Evolutionary conservation across 202 grass and related monocot genomes (phyloP).

Genomic region (Schoenoplectus tabernaemontani): DNA sequence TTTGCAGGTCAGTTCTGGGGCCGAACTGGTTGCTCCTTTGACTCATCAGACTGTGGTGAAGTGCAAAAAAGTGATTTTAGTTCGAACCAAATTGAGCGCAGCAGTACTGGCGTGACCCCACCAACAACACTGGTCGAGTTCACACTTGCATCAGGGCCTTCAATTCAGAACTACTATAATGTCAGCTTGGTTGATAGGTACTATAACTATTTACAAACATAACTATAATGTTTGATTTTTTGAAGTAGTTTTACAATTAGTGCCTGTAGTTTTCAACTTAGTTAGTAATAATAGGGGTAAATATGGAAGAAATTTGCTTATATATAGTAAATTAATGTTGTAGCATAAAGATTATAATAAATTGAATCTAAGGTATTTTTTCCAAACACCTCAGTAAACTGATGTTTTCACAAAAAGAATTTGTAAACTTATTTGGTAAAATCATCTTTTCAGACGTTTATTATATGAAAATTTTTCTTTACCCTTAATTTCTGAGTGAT

Average conservation of each 20-base stretch:
- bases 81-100: constrained; percentile 57
- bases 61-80: constrained; percentile 82
- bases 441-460: background rate
- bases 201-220: background rate
- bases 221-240: background rate
- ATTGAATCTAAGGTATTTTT: background rate
- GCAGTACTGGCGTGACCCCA: constrained; percentile 36
- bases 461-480: background rate
- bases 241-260: background rate
- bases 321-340: no score
- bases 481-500: background rate
- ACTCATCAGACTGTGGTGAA: constrained; percentile 21
- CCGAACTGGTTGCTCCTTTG: constrained; percentile 67
- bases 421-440: background rate
- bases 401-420: background rate
- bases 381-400: background rate
- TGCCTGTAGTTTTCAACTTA: background rate
- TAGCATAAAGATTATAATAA: background rate
- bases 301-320: background rate
- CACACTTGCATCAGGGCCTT: constrained; percentile 42
- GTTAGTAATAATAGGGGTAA: background rate
- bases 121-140: constrained; percentile 81
- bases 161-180: constrained; percentile 73
- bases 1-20: constrained; percentile 78
- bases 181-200: constrained; percentile 84